Percentiles rank a stretch among this genome's conserved stretches.
Evolutionary conservation across 345 rosid species (phyloP).

Genomic region (Eucalyptus lansdowneana): DNA sequence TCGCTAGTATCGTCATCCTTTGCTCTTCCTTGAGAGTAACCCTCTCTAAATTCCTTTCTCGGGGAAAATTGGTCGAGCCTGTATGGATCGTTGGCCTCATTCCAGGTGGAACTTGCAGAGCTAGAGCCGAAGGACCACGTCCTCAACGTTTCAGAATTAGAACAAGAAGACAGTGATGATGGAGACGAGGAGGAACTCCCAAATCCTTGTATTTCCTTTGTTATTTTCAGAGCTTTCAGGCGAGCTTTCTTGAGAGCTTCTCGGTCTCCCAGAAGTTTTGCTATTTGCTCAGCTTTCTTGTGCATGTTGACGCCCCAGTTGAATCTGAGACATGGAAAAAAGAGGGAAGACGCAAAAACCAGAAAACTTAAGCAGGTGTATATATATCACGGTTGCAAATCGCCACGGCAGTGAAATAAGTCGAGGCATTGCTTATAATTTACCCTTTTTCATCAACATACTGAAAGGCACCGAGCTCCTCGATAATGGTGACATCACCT

Average conservation of each 20-base stretch:
- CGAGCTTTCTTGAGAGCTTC: conserved; percentile 18
- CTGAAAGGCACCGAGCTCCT: conserved; percentile 32
- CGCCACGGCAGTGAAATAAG: neutral
- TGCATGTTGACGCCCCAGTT: conserved; percentile 42
- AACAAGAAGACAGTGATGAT: neutral
- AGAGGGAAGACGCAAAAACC: neutral
- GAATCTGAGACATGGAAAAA: conserved; percentile 6
- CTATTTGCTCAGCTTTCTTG: conserved; percentile 16
- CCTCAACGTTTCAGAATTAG: conserved; percentile 5
- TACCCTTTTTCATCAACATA: conserved; percentile 33
- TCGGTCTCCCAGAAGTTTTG: conserved; percentile 20
- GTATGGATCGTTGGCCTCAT: neutral
- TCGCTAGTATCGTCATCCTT: neutral
- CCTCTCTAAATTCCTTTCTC: neutral
- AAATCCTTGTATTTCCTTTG: conserved; percentile 44
- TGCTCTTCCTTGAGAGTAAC: neutral
- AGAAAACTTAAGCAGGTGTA: neutral
- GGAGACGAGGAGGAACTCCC: conserved; percentile 7
- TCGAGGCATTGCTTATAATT: neutral
- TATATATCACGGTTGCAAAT: neutral
- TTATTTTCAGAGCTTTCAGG: conserved; percentile 26
- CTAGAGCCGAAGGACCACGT: conserved; percentile 17
- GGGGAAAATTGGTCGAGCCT: neutral
- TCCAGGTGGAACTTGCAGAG: neutral
- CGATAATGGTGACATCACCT: conserved; percentile 18